Percentiles rank a stretch among this genome's conserved stretches.
These are phyloP conservation scores for Phanerodontia chrysosporium DNA, from an alignment of 768 basidiomycete species.

Conservation along the genomic window DNA sequence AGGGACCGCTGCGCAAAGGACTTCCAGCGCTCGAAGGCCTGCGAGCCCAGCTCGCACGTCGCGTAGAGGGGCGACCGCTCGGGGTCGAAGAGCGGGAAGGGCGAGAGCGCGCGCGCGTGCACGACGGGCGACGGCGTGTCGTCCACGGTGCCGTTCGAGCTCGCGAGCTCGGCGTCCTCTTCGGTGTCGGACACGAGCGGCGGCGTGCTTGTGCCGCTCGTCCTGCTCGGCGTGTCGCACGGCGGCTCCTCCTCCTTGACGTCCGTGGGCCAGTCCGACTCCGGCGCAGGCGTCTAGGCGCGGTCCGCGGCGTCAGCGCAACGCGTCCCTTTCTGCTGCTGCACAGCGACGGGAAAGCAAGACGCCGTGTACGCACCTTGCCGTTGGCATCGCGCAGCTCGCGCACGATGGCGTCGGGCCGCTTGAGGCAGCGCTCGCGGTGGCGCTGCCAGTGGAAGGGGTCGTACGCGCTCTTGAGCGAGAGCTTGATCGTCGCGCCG, in stretches of 20 bases:
- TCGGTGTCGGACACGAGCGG: slow-evolving; percentile 5
- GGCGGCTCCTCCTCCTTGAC: not conserved
- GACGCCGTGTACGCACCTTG: not conserved
- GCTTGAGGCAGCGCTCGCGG: slow-evolving; percentile 54
- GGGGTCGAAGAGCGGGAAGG: not conserved
- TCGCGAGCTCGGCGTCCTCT: not conserved
- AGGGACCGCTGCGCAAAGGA: not conserved
- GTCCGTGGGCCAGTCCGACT: not conserved
- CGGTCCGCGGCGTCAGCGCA: too few species aligned
- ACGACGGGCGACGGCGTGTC: not conserved
- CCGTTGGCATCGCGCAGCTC: slow-evolving; percentile 9
- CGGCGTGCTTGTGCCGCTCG: not conserved
- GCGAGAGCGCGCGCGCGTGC: not conserved
- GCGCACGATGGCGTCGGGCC: slow-evolving; percentile 23
- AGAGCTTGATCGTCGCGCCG: slow-evolving; percentile 56
- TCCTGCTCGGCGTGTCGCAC: not conserved
- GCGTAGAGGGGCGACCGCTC: not conserved
- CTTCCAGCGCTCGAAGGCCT: slow-evolving; percentile 1
- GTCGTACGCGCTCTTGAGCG: slow-evolving; percentile 62
- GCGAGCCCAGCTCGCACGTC: not conserved
- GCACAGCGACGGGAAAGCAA: too few species aligned
- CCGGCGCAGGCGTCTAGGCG: not conserved
- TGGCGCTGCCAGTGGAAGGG: slow-evolving; percentile 67
- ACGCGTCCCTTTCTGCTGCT: too few species aligned
- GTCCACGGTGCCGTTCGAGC: not conserved